phyloP scores from a whole-genome alignment of 768 basidiomycete species.

The Kwoniella sp. region DNA sequence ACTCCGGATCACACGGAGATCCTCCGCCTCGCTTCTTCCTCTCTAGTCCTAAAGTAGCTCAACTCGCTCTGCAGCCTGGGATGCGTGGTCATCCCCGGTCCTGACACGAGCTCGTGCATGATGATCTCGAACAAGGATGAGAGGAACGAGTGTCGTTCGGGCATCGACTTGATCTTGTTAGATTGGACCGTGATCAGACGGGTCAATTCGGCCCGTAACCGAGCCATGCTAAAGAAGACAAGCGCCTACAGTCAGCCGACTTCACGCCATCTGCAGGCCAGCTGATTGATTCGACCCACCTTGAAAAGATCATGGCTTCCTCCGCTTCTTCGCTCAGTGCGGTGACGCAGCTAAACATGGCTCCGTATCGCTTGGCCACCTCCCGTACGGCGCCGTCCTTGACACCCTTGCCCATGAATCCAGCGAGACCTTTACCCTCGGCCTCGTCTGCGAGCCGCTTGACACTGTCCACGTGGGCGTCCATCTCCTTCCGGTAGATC shows the following conservation, averaged over 20 bases:
- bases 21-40: conserved; percentile 65
- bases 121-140: conserved; percentile 70
- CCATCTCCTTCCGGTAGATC: conserved; percentile 81
- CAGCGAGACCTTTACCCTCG: conserved; percentile 32
- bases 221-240: conserved; percentile 59
- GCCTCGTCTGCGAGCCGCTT: conserved; percentile 77
- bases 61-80: conserved; percentile 81
- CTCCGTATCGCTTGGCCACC: conserved; percentile 74
- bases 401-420: conserved; percentile 57
- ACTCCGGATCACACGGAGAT: no score
- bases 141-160: conserved; percentile 64
- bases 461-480: conserved; percentile 72
- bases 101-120: conserved; percentile 60
- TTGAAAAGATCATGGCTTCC: conserved; percentile 94
- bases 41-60: conserved; percentile 77
- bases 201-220: conserved; percentile 76
- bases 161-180: conserved; percentile 60
- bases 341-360: conserved; percentile 76
- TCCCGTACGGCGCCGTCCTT: conserved; percentile 65
- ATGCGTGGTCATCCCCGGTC: conserved; percentile 65
- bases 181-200: conserved; percentile 72
- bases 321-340: conserved; percentile 75
- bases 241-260: background rate
- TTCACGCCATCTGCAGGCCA: no score
- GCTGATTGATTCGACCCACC: conserved; percentile 58